These are phyloP conservation scores for Dunaliella primolecta DNA, from an alignment of 139 green algal species.

Conservation along the genomic window DNA sequence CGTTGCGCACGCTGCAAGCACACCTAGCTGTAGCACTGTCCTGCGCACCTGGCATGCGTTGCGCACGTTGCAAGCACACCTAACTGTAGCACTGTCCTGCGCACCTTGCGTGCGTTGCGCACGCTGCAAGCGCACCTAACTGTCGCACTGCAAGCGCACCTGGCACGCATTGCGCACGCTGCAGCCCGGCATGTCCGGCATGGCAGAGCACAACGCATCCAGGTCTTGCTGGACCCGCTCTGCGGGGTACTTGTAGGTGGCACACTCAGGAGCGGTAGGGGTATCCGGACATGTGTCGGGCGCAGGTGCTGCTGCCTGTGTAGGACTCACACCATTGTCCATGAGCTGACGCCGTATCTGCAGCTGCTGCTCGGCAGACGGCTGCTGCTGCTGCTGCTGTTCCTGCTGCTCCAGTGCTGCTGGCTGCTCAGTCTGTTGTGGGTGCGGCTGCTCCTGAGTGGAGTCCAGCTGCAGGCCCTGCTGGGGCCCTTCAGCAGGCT, in stretches of 20 bases:
- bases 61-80: no score
- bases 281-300: background rate
- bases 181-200: conserved; percentile 33
- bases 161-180: conserved; percentile 17
- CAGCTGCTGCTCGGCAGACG: background rate
- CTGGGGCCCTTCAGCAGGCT: no score
- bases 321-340: background rate
- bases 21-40: no score
- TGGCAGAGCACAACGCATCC: background rate
- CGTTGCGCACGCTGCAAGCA: no score
- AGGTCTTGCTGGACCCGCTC: conserved; percentile 10
- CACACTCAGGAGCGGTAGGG: conserved; percentile 1
- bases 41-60: no score
- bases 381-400: conserved; percentile 12
- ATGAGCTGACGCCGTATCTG: background rate
- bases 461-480: no score
- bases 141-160: no score
- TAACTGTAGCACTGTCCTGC: no score
- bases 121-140: no score
- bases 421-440: background rate
- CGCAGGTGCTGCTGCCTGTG: background rate
- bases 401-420: conserved; percentile 5
- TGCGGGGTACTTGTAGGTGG: conserved; percentile 12
- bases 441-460: conserved; percentile 3
- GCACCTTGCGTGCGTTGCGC: no score